phyloP scores from a whole-genome alignment of 2,329 filamentous ascomycete genomes.

The Calonectria pseudoturangicola region DNA sequence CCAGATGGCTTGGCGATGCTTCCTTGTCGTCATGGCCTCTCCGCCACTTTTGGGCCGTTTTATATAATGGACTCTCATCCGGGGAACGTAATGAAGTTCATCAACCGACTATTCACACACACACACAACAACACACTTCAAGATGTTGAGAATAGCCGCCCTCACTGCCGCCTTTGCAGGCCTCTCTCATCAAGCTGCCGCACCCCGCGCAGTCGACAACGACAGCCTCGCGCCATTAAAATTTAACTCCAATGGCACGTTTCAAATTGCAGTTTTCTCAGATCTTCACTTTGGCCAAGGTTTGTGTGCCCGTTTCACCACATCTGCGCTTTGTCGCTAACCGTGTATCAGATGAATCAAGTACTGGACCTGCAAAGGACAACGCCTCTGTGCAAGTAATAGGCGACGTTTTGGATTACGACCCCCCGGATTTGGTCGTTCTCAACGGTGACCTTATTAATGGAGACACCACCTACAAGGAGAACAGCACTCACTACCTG shows the following conservation, averaged over 20 bases:
- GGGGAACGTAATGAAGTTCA: not conserved
- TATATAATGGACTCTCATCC: slow-evolving; percentile 16
- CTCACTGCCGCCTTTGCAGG: slow-evolving; percentile 28
- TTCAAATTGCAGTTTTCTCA: slow-evolving; percentile 51
- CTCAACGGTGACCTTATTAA: slow-evolving; percentile 84
- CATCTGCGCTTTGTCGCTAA: slow-evolving; percentile 23
- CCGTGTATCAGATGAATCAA: slow-evolving; percentile 38
- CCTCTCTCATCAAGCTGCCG: slow-evolving; percentile 31
- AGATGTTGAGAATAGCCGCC: slow-evolving; percentile 29
- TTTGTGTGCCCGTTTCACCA: slow-evolving; percentile 22
- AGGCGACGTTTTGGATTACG: slow-evolving; percentile 72
- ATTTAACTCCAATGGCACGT: slow-evolving; percentile 47
- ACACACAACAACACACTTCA: not conserved
- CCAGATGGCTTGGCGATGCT: slow-evolving; percentile 12
- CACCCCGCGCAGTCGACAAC: slow-evolving; percentile 41
- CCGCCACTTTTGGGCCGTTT: not conserved
- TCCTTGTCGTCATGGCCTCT: not conserved
- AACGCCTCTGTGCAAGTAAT: slow-evolving; percentile 74
- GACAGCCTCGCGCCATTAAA: slow-evolving; percentile 42
- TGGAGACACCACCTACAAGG: slow-evolving; percentile 75
- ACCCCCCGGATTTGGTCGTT: slow-evolving; percentile 77
- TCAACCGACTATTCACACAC: not conserved
- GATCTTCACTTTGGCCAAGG: slow-evolving; percentile 53
- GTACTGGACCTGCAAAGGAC: slow-evolving; percentile 69
- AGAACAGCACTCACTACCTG: slow-evolving; percentile 74